A percentile compares a stretch with the other conserved stretches of the same genome.
Conservation (phyloP, 345 rosid genomes). For the Gossypium australe region DNA sequence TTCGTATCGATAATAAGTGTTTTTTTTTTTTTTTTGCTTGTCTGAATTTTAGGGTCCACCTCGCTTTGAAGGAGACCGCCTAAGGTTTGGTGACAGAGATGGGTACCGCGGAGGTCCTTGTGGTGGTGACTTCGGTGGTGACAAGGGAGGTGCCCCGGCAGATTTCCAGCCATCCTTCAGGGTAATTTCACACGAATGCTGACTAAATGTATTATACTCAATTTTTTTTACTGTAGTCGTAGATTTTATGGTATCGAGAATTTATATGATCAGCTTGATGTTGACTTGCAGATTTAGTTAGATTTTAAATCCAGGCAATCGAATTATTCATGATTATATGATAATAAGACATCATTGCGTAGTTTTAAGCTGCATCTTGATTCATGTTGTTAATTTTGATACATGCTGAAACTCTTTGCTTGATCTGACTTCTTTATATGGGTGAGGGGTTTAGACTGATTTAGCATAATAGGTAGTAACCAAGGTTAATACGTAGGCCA, state of each 20-base stretch:
- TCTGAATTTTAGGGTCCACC: conserved; percentile 39
- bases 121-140: conserved; percentile 61
- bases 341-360: neutral
- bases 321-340: neutral
- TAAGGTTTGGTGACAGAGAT: conserved; percentile 77
- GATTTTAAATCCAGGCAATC: neutral
- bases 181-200: conserved; percentile 33
- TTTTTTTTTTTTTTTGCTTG: neutral
- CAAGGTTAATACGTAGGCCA: neutral
- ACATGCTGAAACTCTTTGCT: neutral
- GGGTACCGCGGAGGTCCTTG: conserved; percentile 85
- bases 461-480: neutral
- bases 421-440: neutral
- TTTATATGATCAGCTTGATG: neutral
- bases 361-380: neutral
- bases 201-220: too few relatives aligned
- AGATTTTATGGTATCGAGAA: neutral
- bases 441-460: neutral
- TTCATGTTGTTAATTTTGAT: neutral
- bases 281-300: neutral
- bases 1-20: neutral
- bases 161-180: conserved; percentile 79
- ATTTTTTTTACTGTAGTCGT: neutral
- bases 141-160: conserved; percentile 87
- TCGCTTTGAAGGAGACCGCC: conserved; percentile 71